phyloP scores from a whole-genome alignment of 1,139 yeast genomes.

The Insectozyma bohioensis region DNA sequence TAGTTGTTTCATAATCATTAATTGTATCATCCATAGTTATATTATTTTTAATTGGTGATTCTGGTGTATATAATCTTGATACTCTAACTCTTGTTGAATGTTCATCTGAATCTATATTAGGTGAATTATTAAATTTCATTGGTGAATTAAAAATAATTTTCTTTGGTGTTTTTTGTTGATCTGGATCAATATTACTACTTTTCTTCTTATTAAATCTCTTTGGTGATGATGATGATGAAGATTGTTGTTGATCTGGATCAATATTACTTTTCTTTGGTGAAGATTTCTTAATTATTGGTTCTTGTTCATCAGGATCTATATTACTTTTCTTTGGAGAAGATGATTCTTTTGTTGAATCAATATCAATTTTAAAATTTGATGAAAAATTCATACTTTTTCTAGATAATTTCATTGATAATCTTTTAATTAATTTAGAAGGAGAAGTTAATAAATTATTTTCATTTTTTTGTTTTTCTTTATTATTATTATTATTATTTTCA shows the following conservation, averaged over 20 bases:
- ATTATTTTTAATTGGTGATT: constrained; percentile 1
- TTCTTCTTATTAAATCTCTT: not conserved
- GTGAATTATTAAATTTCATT: not conserved
- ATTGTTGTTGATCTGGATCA: constrained; percentile 1
- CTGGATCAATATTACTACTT: not conserved
- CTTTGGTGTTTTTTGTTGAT: not conserved
- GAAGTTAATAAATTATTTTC: constrained; percentile 5
- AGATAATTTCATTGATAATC: constrained; percentile 9
- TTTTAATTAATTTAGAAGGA: constrained; percentile 11
- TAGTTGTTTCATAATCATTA: not conserved
- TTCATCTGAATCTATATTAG: not conserved
- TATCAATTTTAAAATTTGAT: not conserved
- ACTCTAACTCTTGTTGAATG: constrained; percentile 4
- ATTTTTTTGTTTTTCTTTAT: constrained; percentile 1
- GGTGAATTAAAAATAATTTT: not conserved
- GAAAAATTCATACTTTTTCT: not conserved
- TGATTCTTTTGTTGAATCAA: not conserved
- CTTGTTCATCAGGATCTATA: not conserved
- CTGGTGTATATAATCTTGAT: not conserved
- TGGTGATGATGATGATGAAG: not conserved
- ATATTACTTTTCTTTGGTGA: constrained; percentile 1
- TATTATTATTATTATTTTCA: not conserved
- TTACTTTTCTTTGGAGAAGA: not conserved
- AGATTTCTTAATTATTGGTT: not conserved
- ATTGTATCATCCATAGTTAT: not conserved